Evolutionary conservation across 768 basidiomycete genomes (phyloP), one percentile per base, ranked within the genome.

Genomic region (Boletus patriciae): DNA sequence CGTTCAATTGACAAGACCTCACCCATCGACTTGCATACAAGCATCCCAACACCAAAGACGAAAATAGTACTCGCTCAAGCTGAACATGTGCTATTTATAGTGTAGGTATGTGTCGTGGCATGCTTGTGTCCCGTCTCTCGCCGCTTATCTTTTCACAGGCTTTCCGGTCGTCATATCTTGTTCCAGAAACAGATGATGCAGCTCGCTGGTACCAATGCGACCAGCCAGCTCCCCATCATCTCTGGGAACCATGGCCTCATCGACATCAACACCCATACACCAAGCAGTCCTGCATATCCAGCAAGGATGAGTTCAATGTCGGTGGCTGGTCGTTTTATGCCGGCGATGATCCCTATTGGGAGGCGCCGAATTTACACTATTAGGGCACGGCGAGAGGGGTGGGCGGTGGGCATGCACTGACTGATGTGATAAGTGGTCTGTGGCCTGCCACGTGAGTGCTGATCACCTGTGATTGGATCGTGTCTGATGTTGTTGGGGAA

Each of bases 321-420:
- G 87, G 88, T 3, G 90, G 89, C 0, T 75, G 88, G 12, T 77
- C 83, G 8, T 90, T 90, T 67, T 86, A 84, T 70, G 79, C 84
- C 4, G 90, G 84, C 3, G 84, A 85, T 57, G 85, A 85, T 68
- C 85, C 85, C 3, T 86, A 81, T 63, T 87, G 77, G 77, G 77
- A 74, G 48, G 77, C 72, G 1, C 80, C 66, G 1, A 85, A 80
- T 67, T 50, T 86, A 10, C 86, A 88, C 68, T 91, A 90, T 67
- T 87, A 87, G 85, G 80, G 80, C 8, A 72, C 70, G 51, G 84
- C 87, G 42, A 60, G 18, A 0, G 6, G 5, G 18, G 3, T 13
- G 16, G 25, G 15, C 8, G 9, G 11, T 85, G 64, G 73, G 54
- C 65, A 78, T 74, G 67, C 78, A 68, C 54, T 67, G 45, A 69